Base-by-base conservation (phyloP, 2,329 filamentous ascomycete species). In the Paradendryphiella salina region DNA sequence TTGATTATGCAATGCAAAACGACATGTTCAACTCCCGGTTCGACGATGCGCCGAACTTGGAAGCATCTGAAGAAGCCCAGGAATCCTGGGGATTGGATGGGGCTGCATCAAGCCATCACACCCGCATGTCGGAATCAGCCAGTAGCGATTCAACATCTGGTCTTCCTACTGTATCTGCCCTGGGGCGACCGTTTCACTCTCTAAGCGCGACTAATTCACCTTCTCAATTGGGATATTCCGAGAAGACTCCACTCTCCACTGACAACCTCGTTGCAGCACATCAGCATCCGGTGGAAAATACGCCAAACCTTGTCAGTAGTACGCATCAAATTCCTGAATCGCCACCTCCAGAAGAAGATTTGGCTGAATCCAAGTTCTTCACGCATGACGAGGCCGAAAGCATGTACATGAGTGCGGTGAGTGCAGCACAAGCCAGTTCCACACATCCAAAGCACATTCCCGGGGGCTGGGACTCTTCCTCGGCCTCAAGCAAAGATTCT, bases 321-420 rank as follows among this genome's bases (percentile, higher is more conserved):
- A 44, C 13, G 11, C 47, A 51, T 23, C 35, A 44, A 7, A 33
- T 46, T n/a, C 34, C 38, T 5, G 46, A 50, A 31, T 54, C 57
- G 5, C 48, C 47, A 17, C 45, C 54, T 1, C 41, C 46, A 9
- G 13, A 36, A 14, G 56, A 67, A 44, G 67, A 69, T 44, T 50
- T 74, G 20, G 50, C 72, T 10, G 61, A 75, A 55, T 93, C 89
- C 4, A 85, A 83, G 33, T 66, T 91, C 1, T 93, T 88, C 64
- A 90, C 83, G 29, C 88, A 90, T 51, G 87, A 90, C 54, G 88
- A 93, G 56, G 89, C 88, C 0, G 85, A 90, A 65, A 94, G 90
- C 69, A 89, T 95, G 85, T 95, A 94, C 63, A 86, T 91, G 85
- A 93, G 84, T 64, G 84, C 82, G 9, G 75, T 85, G 47, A 83